These are phyloP conservation scores for Solanum raphanifolium DNA, from an alignment of 257 asterid species.

Conservation along the genomic window DNA sequence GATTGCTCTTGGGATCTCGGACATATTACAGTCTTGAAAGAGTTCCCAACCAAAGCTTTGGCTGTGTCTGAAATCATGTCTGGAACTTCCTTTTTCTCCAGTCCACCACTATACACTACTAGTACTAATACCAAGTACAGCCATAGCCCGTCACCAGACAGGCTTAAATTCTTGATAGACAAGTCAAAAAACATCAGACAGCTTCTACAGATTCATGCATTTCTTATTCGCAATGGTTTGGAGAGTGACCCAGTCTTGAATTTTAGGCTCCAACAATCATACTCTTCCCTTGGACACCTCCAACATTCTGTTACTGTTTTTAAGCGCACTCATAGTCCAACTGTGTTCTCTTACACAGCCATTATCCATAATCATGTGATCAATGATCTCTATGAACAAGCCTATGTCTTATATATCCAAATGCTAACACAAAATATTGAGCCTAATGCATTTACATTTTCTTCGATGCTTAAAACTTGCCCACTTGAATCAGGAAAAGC, in stretches of 20 bases:
- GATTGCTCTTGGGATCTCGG: neutral
- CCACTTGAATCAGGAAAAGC: constrained; percentile 8
- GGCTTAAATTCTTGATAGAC: constrained; percentile 9
- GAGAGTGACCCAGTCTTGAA: constrained; percentile 12
- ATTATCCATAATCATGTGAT: constrained; percentile 18
- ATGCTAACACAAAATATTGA: constrained; percentile 7
- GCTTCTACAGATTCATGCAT: constrained; percentile 14
- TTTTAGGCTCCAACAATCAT: constrained; percentile 22
- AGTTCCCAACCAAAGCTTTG: neutral
- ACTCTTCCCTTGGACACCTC: constrained; percentile 15
- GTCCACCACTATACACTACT: neutral
- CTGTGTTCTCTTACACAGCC: constrained; percentile 18
- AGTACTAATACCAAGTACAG: neutral
- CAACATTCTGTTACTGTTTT: constrained; percentile 8
- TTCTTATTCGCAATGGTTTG: constrained; percentile 5
- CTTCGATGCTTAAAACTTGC: constrained; percentile 9
- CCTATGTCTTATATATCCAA: constrained; percentile 6
- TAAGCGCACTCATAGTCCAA: constrained; percentile 6
- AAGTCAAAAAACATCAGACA: constrained; percentile 11
- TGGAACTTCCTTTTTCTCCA: neutral
- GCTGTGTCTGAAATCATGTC: constrained; percentile 7
- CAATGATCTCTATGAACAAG: constrained; percentile 8
- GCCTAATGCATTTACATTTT: constrained; percentile 19
- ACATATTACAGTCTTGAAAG: neutral
- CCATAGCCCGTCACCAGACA: constrained; percentile 2